Conservation (phyloP, 768 basidiomycete species). For the Boletus rex-veris region DNA sequence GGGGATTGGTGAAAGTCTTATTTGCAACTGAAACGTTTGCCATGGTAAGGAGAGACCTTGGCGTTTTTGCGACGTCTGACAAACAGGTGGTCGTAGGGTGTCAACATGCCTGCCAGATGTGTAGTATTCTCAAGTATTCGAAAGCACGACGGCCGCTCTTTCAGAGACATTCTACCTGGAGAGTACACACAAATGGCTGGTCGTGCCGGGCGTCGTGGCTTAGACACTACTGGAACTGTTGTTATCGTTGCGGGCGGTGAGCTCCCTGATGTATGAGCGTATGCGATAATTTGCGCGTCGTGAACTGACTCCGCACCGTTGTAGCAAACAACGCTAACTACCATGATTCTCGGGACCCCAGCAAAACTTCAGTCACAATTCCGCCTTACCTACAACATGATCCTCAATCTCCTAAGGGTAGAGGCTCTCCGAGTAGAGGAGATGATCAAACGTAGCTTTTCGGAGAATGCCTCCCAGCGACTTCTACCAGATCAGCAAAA, state of each 20-base stretch:
- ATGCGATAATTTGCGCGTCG: background rate
- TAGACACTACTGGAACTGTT: constrained; percentile 94
- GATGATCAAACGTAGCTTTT: constrained; percentile 99
- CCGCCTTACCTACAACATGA: constrained; percentile 99
- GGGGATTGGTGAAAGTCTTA: constrained; percentile 91
- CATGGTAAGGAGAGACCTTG: constrained; percentile 59
- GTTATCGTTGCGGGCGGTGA: constrained; percentile 83
- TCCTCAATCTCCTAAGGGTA: constrained; percentile 91
- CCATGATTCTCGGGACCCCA: constrained; percentile 94
- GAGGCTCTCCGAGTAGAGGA: constrained; percentile 96
- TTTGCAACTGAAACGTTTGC: constrained; percentile 99
- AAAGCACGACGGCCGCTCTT: constrained; percentile 92
- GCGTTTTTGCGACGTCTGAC: constrained; percentile 9
- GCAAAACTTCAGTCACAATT: constrained; percentile 94
- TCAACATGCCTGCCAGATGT: constrained; percentile 98
- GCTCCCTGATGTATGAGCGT: constrained; percentile 70
- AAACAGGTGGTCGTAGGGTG: constrained; percentile 57
- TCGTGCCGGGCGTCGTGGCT: constrained; percentile 91
- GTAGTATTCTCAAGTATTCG: constrained; percentile 94
- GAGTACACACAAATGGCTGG: constrained; percentile 99
- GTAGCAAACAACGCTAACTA: constrained; percentile 70
- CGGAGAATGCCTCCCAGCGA: constrained; percentile 93
- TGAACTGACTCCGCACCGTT: background rate
- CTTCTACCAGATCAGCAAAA: constrained; percentile 92
- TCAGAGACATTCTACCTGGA: constrained; percentile 86